A percentile compares a stretch with the other conserved stretches of the same genome.
phyloP scores from a whole-genome alignment of 75 land plant species.

The Pinus taeda region DNA sequence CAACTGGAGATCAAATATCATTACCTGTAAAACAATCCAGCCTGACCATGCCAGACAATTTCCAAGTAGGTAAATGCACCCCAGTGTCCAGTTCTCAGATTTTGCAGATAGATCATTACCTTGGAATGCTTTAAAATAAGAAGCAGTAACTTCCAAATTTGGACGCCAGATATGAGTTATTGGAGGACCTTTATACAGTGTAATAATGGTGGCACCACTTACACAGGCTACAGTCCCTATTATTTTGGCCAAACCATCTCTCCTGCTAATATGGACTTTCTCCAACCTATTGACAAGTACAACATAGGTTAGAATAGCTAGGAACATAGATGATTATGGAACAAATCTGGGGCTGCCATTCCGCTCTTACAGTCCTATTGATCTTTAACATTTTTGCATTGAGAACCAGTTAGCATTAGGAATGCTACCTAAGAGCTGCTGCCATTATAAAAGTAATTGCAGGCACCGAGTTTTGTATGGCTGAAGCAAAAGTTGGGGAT shows the following conservation, averaged over 20 bases:
- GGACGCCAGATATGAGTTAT: neutral
- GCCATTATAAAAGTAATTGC: conserved; percentile 89
- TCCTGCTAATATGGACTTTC: conserved; percentile 37
- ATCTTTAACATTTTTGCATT: no score
- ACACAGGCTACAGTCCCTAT: conserved; percentile 66
- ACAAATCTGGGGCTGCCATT: no score
- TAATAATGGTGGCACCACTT: conserved; percentile 72
- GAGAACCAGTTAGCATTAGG: no score
- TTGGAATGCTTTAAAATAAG: conserved; percentile 5
- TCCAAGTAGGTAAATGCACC: conserved; percentile 64
- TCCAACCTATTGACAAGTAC: conserved; percentile 32
- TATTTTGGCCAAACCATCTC: conserved; percentile 77
- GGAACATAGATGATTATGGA: no score
- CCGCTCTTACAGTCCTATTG: no score
- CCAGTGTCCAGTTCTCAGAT: conserved; percentile 69
- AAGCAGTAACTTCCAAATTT: neutral
- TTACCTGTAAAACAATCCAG: conserved; percentile 55
- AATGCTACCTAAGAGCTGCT: conserved; percentile 50
- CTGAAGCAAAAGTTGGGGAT: conserved; percentile 83
- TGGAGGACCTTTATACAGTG: conserved; percentile 79
- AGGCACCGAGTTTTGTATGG: conserved; percentile 82
- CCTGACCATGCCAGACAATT: conserved; percentile 75
- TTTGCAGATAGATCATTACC: conserved; percentile 14
- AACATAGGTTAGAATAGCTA: conserved; percentile 9
- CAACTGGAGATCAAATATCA: no score